phyloP scores from a whole-genome alignment of 1,284 basidiomycete species.

The Amylostereum areolatum region DNA sequence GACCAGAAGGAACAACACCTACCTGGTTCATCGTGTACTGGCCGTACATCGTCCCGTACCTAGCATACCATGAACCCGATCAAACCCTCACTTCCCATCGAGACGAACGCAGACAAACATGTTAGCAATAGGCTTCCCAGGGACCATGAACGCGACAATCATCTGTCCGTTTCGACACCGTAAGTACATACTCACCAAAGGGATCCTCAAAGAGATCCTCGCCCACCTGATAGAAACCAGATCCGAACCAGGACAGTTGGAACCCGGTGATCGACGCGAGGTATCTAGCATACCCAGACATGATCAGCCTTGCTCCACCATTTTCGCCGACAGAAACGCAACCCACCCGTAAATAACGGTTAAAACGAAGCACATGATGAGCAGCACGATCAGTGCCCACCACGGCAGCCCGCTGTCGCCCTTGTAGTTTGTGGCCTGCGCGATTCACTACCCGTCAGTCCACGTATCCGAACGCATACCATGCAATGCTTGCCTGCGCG shows the following conservation, averaged over 20 bases:
- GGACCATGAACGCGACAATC: slow-evolving; percentile 24
- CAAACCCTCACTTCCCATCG: too few relatives aligned
- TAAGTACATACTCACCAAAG: too few relatives aligned
- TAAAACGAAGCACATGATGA: slow-evolving; percentile 38
- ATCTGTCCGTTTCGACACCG: slow-evolving; percentile 9
- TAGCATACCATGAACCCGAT: slow-evolving; percentile 7
- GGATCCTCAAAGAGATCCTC: slow-evolving; percentile 2
- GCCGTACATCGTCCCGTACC: slow-evolving; percentile 20
- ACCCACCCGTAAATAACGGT: slow-evolving; percentile 31
- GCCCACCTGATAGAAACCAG: slow-evolving; percentile 24
- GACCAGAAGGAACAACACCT: too few relatives aligned
- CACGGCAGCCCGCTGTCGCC: slow-evolving; percentile 43
- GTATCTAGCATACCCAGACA: too few relatives aligned
- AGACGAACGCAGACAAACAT: slow-evolving; percentile 19
- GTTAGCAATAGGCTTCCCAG: slow-evolving; percentile 28
- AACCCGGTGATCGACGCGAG: slow-evolving; percentile 39
- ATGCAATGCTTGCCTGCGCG: slow-evolving; percentile 29
- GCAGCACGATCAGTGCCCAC: slow-evolving; percentile 39
- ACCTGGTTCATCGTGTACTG: slow-evolving; percentile 19
- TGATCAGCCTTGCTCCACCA: too few relatives aligned
- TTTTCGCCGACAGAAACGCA: too few relatives aligned
- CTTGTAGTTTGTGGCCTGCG: slow-evolving; percentile 38
- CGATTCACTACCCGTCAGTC: too few relatives aligned
- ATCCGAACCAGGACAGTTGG: slow-evolving; percentile 11
- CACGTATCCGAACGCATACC: neutral